Conservation (phyloP, 2,329 filamentous ascomycete genomes). For the Curvularia eragrostidis region DNA sequence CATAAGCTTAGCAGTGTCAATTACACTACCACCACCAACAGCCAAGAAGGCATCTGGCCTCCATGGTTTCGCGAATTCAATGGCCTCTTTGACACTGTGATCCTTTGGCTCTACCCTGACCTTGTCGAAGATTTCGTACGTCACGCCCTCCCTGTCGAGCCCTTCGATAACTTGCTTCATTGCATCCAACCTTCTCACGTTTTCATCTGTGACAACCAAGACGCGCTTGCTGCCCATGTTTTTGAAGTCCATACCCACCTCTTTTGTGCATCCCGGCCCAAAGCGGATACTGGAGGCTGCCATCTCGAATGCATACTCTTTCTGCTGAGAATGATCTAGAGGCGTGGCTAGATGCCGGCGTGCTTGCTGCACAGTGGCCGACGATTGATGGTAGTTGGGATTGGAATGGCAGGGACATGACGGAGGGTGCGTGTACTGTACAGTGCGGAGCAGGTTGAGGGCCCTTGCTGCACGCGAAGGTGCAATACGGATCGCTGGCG, state of each 20-base stretch:
- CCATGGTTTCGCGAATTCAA: slow-evolving; percentile 82
- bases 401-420: slow-evolving; percentile 97
- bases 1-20: slow-evolving; percentile 98
- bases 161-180: slow-evolving; percentile 90
- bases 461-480: slow-evolving; percentile 65
- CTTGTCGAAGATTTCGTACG: slow-evolving; percentile 80
- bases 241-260: slow-evolving; percentile 97
- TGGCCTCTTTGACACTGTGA: slow-evolving; percentile 86
- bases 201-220: slow-evolving; percentile 88
- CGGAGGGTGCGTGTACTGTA: slow-evolving; percentile 88
- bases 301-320: slow-evolving; percentile 99
- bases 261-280: slow-evolving; percentile 88
- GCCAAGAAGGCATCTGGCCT: slow-evolving; percentile 88
- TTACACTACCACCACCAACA: slow-evolving; percentile 90
- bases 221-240: slow-evolving; percentile 89
- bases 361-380: slow-evolving; percentile 57
- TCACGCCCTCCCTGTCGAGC: slow-evolving; percentile 76
- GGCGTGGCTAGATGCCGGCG: slow-evolving; percentile 76
- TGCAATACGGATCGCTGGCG: slow-evolving; percentile 39
- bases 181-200: slow-evolving; percentile 80
- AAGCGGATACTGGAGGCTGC: slow-evolving; percentile 94
- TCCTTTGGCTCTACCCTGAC: slow-evolving; percentile 93
- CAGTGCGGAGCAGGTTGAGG: slow-evolving; percentile 78
- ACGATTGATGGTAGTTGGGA: slow-evolving; percentile 70
- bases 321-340: slow-evolving; percentile 72